These are phyloP conservation scores for Leccinellum luteum DNA, from an alignment of 768 basidiomycete species.

Conservation along the genomic window DNA sequence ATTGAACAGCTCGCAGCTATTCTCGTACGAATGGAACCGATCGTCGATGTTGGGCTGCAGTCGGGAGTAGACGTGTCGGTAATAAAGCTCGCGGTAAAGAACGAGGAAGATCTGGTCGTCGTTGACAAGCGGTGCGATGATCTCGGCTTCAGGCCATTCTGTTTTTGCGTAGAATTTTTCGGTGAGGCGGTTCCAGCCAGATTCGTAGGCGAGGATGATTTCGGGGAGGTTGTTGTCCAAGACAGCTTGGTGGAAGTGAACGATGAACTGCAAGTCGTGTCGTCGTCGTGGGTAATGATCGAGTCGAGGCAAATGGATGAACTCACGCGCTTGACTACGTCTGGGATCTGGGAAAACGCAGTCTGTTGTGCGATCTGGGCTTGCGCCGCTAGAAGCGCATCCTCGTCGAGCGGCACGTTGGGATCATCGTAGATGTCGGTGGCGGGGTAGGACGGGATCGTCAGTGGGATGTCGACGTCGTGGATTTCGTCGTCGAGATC, in stretches of 20 bases:
- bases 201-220: slow-evolving; percentile 93
- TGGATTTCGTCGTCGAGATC: slow-evolving; percentile 76
- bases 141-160: slow-evolving; percentile 97
- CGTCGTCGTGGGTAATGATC: neutral
- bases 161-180: slow-evolving; percentile 93
- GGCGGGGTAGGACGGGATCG: slow-evolving; percentile 27
- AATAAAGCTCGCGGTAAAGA: slow-evolving; percentile 94
- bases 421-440: slow-evolving; percentile 32
- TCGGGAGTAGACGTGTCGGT: slow-evolving; percentile 93
- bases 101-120: slow-evolving; percentile 97
- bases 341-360: slow-evolving; percentile 80
- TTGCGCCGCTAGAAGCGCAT: slow-evolving; percentile 68
- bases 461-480: slow-evolving; percentile 57
- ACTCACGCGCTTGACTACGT: slow-evolving; percentile 83
- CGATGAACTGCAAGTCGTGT: slow-evolving; percentile 65
- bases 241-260: slow-evolving; percentile 93
- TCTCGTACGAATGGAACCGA: slow-evolving; percentile 96
- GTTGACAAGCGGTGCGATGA: slow-evolving; percentile 91
- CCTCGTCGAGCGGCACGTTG: slow-evolving; percentile 67
- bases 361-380: slow-evolving; percentile 83
- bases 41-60: slow-evolving; percentile 95
- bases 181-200: slow-evolving; percentile 95
- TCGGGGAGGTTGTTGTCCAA: slow-evolving; percentile 86
- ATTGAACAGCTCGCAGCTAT: slow-evolving; percentile 98
- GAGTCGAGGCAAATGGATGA: neutral